Percentiles rank a stretch among this genome's conserved stretches.
phyloP scores from a whole-genome alignment of 495 filamentous ascomycete genomes.

The Rhypophila decipiens region DNA sequence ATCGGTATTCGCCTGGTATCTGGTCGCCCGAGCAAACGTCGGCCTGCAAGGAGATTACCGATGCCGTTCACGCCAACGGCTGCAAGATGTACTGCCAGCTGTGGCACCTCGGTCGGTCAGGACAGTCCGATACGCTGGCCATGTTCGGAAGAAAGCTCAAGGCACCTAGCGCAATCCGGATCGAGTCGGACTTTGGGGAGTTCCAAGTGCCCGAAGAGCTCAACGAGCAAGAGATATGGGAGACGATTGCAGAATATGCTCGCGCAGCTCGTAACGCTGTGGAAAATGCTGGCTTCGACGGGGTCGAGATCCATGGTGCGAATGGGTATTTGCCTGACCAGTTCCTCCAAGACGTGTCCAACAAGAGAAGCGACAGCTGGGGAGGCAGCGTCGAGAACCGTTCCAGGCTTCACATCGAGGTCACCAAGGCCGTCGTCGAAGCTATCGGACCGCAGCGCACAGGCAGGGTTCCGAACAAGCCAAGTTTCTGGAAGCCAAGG shows the following conservation, averaged over 20 bases:
- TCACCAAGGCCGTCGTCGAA: conserved; percentile 52
- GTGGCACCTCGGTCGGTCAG: conserved; percentile 62
- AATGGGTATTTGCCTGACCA: conserved; percentile 76
- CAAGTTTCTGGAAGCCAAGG: no score
- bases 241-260: conserved; percentile 51
- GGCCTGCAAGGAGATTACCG: conserved; percentile 57
- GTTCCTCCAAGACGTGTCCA: conserved; percentile 59
- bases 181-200: no score
- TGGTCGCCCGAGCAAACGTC: conserved; percentile 53
- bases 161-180: conserved; percentile 37
- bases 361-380: conserved; percentile 60
- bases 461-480: conserved; percentile 43
- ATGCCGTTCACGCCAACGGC: conserved; percentile 59
- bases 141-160: conserved; percentile 37
- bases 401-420: conserved; percentile 58
- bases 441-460: conserved; percentile 59
- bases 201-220: no score
- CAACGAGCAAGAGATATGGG: conserved; percentile 51
- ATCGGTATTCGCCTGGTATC: conserved; percentile 56
- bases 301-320: conserved; percentile 67
- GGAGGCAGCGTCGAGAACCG: conserved; percentile 69
- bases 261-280: conserved; percentile 58
- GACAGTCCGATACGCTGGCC: conserved; percentile 33
- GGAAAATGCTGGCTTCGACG: conserved; percentile 65
- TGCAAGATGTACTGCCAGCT: conserved; percentile 61